Evolutionary conservation across 345 rosid genomes (phyloP).

Genomic region (Rhodomyrtus tomentosa): DNA sequence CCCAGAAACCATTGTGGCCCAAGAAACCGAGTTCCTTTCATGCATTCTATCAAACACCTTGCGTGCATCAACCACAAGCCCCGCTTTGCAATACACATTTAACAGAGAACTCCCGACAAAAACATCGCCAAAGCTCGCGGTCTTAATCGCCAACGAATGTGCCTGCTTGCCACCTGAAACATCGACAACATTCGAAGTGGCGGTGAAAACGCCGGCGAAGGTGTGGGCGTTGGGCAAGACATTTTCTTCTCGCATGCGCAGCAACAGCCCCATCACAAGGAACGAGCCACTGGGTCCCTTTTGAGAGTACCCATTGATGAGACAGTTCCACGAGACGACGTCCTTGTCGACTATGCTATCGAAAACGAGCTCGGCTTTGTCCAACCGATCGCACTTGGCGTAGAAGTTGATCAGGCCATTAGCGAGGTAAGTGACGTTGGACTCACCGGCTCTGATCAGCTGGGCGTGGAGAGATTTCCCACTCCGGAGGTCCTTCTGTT

Average conservation of each 20-base stretch:
- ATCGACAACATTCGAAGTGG: constrained; percentile 31
- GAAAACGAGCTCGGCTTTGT: constrained; percentile 44
- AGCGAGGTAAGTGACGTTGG: constrained; percentile 32
- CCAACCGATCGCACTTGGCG: constrained; percentile 46
- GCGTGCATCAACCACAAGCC: constrained; percentile 28
- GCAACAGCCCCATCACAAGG: constrained; percentile 43
- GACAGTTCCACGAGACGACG: constrained; percentile 75
- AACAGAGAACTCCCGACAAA: constrained; percentile 72
- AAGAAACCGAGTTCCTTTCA: constrained; percentile 40
- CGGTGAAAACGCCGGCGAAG: constrained; percentile 59
- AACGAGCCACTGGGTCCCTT: constrained; percentile 29
- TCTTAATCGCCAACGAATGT: constrained; percentile 51
- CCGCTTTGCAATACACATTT: constrained; percentile 58
- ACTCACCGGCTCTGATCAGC: constrained; percentile 22
- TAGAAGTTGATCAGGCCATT: constrained; percentile 66
- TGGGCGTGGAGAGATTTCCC: constrained; percentile 63
- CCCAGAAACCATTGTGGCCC: constrained; percentile 42
- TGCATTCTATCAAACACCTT: constrained; percentile 39
- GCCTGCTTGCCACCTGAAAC: constrained; percentile 43
- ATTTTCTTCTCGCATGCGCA: constrained; percentile 50
- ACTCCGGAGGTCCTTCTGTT: constrained; percentile 24
- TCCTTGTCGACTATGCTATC: constrained; percentile 37
- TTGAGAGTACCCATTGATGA: constrained; percentile 65
- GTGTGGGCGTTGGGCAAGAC: constrained; percentile 67
- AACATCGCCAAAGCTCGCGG: constrained; percentile 44